A percentile compares a stretch with the other conserved stretches of the same genome.
These are phyloP conservation scores for Pichia sp. DNA, from an alignment of 1,139 yeast species.

Conservation along the genomic window DNA sequence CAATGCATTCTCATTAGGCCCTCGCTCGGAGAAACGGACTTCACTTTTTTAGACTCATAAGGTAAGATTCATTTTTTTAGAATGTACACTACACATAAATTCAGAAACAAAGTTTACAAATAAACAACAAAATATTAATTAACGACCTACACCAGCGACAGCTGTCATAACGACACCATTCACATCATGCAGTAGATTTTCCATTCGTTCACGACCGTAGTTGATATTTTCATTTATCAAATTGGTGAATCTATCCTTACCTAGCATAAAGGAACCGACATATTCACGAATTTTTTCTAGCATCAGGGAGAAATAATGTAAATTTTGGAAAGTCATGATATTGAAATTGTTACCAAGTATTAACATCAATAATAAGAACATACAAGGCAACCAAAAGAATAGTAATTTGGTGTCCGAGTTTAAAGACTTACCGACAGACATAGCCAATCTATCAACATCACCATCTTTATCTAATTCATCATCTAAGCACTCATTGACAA, in stretches of 20 bases:
- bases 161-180: slow-evolving; percentile 32
- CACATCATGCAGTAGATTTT: slow-evolving; percentile 42
- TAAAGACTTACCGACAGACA: slow-evolving; percentile 42
- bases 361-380: slow-evolving; percentile 47
- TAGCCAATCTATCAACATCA: slow-evolving; percentile 26
- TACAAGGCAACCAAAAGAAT: slow-evolving; percentile 80
- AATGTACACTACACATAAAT: neutral
- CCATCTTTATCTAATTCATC: slow-evolving; percentile 24
- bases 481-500: slow-evolving; percentile 4
- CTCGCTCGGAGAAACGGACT: slow-evolving; percentile 11
- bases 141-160: slow-evolving; percentile 20
- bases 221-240: slow-evolving; percentile 49
- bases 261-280: slow-evolving; percentile 57
- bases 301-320: slow-evolving; percentile 18
- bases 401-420: slow-evolving; percentile 76
- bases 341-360: slow-evolving; percentile 44
- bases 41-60: neutral
- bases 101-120: too few relatives aligned
- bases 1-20: slow-evolving; percentile 1
- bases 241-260: slow-evolving; percentile 55
- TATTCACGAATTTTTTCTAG: slow-evolving; percentile 36
- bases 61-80: neutral
- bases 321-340: slow-evolving; percentile 26
- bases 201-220: slow-evolving; percentile 64
- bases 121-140: neutral